Conservation (phyloP, 2,329 filamentous ascomycete genomes). For the Orbilia brochopaga region DNA sequence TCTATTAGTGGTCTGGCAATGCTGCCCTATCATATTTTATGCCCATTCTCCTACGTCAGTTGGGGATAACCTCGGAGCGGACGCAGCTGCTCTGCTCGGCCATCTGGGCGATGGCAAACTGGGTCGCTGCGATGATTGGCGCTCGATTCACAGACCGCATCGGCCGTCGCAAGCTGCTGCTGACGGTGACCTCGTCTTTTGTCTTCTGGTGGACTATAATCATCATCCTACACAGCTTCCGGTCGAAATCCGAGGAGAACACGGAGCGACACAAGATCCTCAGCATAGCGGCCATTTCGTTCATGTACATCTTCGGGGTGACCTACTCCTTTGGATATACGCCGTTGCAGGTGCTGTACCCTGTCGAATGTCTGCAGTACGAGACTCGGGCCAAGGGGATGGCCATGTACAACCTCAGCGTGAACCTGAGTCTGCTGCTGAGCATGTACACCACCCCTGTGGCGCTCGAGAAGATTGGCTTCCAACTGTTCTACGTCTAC, state of each 20-base stretch:
- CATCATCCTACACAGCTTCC: conserved; percentile 56
- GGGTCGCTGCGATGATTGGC: conserved; percentile 56
- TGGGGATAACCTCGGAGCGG: conserved; percentile 55
- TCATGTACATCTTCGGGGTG: conserved; percentile 58
- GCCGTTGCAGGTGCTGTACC: conserved; percentile 60
- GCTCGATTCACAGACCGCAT: conserved; percentile 57
- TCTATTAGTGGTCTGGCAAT: conserved; percentile 56
- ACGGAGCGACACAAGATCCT: conserved; percentile 57
- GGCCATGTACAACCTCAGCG: conserved; percentile 61
- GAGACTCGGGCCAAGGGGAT: conserved; percentile 62
- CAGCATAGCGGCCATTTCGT: conserved; percentile 58
- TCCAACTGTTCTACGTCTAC: conserved; percentile 64
- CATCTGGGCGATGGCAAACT: conserved; percentile 56
- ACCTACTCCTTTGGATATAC: conserved; percentile 60
- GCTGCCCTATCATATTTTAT: conserved; percentile 55
- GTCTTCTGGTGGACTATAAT: conserved; percentile 59
- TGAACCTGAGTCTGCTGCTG: conserved; percentile 61
- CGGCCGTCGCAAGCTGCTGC: conserved; percentile 61
- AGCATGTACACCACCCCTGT: conserved; percentile 62
- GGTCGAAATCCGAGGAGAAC: conserved; percentile 57
- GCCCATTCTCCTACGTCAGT: conserved; percentile 59
- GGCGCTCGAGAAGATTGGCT: conserved; percentile 62
- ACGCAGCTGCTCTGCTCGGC: conserved; percentile 56
- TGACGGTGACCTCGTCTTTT: conserved; percentile 59
- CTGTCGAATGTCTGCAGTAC: conserved; percentile 62